Evolutionary conservation across 306 rosid species (phyloP), one percentile per base, ranked within the genome.

Genomic region (Ormosia emarginata): DNA sequence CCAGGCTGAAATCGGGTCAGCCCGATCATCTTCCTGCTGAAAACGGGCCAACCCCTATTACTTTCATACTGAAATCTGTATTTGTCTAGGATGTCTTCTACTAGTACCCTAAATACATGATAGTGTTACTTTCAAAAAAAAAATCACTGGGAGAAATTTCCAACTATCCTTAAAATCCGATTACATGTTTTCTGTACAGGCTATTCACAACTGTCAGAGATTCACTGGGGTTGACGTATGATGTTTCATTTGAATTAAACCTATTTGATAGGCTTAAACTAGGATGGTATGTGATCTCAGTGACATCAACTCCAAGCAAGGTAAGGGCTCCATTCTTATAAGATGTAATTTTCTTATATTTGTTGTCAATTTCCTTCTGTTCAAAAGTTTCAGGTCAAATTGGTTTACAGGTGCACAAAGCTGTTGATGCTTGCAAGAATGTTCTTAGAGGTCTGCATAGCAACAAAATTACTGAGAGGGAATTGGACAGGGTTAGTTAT

Each of bases 251-350:
- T 44, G 98, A 95, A 78, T 84, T 95, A 78, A 93, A 91, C 90
- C 87, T 93, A 75, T 95, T 95, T 62, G 99, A 93, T 88, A 87
- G 98, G 90, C 94, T 95, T 75, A 90, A 85, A 75, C 91, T 95
- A 32, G 99, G 99, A 79, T 95, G 99, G 99, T 93, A 92, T 88
- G 98, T 95, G 81, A 81, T 95, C 81, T 95, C 99, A 33, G 99
- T 95, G 75, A 95, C 99, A 78, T 95, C 98, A 79, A 95, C 98
- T 71, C 99, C 98, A 46, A 82, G 89, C 83, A 95, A 95, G 98
- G 98, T 95, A 73, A 18, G 92, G 58, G 76, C 79, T 86, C 62
- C 82, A 77, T 79, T 74, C 85, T 82, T 32, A 58, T 77, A 74
- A 13, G 44, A 18, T 50, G 15, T 57, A 57, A 36, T 80, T 34